phyloP scores from a whole-genome alignment of 257 asterid species.

The Ehretia macrophylla region DNA sequence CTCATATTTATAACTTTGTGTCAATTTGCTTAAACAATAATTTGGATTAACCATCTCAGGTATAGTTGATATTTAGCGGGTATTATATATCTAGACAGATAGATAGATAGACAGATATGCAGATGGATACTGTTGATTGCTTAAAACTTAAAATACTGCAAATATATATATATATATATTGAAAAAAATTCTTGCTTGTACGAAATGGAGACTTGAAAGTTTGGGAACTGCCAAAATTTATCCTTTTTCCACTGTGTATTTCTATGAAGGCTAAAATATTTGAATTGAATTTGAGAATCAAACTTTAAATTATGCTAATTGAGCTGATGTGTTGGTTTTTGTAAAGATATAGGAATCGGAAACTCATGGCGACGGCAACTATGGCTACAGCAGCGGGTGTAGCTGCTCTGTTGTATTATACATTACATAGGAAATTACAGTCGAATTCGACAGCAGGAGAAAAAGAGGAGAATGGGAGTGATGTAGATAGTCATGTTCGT shows the following conservation, averaged over 20 bases:
- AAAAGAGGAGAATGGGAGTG: constrained; percentile 55
- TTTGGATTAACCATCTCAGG: too few relatives aligned
- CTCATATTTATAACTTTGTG: too few relatives aligned
- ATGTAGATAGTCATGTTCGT: constrained; percentile 40
- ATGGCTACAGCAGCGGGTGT: constrained; percentile 99
- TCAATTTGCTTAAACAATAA: too few relatives aligned
- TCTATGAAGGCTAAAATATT: not conserved
- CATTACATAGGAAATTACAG: constrained; percentile 69
- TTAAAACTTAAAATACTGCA: too few relatives aligned
- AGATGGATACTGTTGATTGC: too few relatives aligned
- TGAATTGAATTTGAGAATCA: not conserved
- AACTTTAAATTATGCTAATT: not conserved
- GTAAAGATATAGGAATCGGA: constrained; percentile 36
- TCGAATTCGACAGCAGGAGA: constrained; percentile 37
- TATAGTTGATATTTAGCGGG: too few relatives aligned
- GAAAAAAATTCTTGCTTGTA: not conserved
- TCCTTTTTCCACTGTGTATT: not conserved
- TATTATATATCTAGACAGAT: too few relatives aligned
- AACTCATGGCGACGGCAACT: constrained; percentile 96
- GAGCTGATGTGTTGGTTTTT: not conserved
- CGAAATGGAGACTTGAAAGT: not conserved
- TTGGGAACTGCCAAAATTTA: not conserved
- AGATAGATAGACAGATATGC: too few relatives aligned
- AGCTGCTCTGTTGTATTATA: constrained; percentile 90
- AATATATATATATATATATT: too few relatives aligned